Evolutionary conservation across 163 green algal species (phyloP), one percentile per base, ranked within the genome.

Genomic region (Scenedesmus sp.): DNA sequence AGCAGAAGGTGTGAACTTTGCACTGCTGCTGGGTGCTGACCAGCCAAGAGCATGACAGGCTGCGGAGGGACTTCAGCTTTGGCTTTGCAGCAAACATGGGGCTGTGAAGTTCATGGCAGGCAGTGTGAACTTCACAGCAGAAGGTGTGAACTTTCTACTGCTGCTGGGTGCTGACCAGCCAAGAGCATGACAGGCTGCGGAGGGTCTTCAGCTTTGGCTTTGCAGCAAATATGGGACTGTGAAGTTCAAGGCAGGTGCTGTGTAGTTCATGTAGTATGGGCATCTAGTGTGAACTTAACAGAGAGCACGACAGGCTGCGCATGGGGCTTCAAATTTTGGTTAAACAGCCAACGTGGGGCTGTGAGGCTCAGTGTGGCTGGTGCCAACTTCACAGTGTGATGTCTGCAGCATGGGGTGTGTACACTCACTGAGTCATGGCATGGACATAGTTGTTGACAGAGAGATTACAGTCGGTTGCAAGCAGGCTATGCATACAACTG

Each of bases 121-220:
- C 34, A 46, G 34, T 46, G 34, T 46, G 34, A 46, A 46, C 34
- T 46, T 46, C 34, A 46, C 34, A 46, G 34, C 34, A 46, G 0
- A 1, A 46, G 34, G 34, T 46, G 34, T 46, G 34, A 46, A 46
- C 34, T 46, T 46, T 46, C 34, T 46, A 46, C 34, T 46, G 34
- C 34, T 46, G 34, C 34, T 46, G 34, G 34, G 34, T 46, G 34
- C 34, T 46, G 34, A 46, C 34, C 34, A 52, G 88, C 20, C 85
- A 92, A 60, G 73, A 95, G 86, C 87, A 92, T 67, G 95, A 97
- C 91, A 91, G 92, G 4, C 84, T 95, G 0, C 92, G 92, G 86
- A 59, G 87, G 26, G 94, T 94, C 2, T 59, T 96, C 67, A 93
- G 94, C 90, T 94, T 96, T 57, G 94, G 94, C 79, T 96, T 96